phyloP scores from a whole-genome alignment of 345 rosid genomes.

The Lepidium didymum region DNA sequence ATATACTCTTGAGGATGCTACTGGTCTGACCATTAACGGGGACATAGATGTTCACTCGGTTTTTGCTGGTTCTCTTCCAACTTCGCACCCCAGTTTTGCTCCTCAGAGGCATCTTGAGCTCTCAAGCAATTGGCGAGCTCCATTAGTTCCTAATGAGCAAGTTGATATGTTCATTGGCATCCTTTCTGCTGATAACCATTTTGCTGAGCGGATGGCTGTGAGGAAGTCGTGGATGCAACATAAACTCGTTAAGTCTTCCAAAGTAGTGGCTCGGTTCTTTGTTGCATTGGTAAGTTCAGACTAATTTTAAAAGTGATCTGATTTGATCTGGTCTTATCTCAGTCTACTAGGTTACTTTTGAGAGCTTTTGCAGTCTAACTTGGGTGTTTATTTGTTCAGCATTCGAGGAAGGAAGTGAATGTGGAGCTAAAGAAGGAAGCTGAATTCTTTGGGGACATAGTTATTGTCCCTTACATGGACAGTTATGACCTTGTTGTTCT shows the following conservation, averaged over 20 bases:
- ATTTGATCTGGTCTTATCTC: background rate
- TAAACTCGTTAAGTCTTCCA: slow-evolving; percentile 57
- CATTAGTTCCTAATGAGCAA: slow-evolving; percentile 41
- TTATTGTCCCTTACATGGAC: slow-evolving; percentile 72
- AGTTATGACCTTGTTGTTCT: slow-evolving; percentile 72
- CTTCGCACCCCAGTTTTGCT: slow-evolving; percentile 63
- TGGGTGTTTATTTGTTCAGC: slow-evolving; percentile 24
- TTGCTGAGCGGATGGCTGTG: slow-evolving; percentile 86
- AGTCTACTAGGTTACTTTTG: background rate
- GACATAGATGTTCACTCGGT: slow-evolving; percentile 66
- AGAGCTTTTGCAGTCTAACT: slow-evolving; percentile 3
- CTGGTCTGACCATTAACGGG: slow-evolving; percentile 67
- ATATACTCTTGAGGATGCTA: slow-evolving; percentile 83
- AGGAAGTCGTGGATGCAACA: slow-evolving; percentile 94
- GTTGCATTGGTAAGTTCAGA: slow-evolving; percentile 61
- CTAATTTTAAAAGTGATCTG: background rate
- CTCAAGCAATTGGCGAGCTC: slow-evolving; percentile 65
- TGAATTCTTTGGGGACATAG: slow-evolving; percentile 69
- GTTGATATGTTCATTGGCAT: slow-evolving; percentile 74
- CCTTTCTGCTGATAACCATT: slow-evolving; percentile 83
- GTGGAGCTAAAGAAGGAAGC: slow-evolving; percentile 73
- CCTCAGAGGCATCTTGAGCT: slow-evolving; percentile 67
- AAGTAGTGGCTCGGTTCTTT: slow-evolving; percentile 75
- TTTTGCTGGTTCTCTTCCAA: slow-evolving; percentile 73
- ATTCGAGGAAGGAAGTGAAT: slow-evolving; percentile 69